Base-by-base conservation (phyloP, 179 eudicot genomes). In the Beta macrorhiza region DNA sequence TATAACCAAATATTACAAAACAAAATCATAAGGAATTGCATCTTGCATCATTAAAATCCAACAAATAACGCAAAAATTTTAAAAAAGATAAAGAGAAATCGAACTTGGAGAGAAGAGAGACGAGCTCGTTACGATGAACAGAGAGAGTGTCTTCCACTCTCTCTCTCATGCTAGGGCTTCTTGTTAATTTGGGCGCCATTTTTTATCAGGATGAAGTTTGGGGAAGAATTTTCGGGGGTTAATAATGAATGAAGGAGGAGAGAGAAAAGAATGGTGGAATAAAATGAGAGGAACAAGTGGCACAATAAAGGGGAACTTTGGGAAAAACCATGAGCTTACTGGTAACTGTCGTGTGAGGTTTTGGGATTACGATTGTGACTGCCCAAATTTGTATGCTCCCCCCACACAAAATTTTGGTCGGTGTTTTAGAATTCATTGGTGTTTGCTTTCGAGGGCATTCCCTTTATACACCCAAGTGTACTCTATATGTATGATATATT, bases 101-200 rank as follows among this genome's bases (percentile, higher is more conserved):
- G 32, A 74, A 95, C 99, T 97, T 91, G 72, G 99, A 94, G 76
- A 96, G 96, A 71, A 96, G 99, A 74, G 98, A 83, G 79, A 96
- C 91, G 78, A 96, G 93, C 58, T 94, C 90, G 85, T 96, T 94
- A 37, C 97, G 94, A 78, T 94, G 95, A 87, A 86, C 92, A 70
- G 89, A 86, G 74, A 96, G 98, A 61, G 97, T 95, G 74, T 91
- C 98, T 67, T 95, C 95, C 2, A 95, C 95, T 78, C 94, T 88
- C 76, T 93, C 99, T 57, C 97, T 84, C 86, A 92, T 84, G 83
- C 94, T 93, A 12, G 93, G 91, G 0, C 79, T 44, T 77, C 86
- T 87, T 7, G 74, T 37, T 0, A 93, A 83, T 74, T 89, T 90
- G 1, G 88, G 67, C 17, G 85, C 81, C 86, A 80, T 74, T 29